These are phyloP conservation scores for Botrytis porri DNA, from an alignment of 2,329 filamentous ascomycete species.

Conservation along the genomic window DNA sequence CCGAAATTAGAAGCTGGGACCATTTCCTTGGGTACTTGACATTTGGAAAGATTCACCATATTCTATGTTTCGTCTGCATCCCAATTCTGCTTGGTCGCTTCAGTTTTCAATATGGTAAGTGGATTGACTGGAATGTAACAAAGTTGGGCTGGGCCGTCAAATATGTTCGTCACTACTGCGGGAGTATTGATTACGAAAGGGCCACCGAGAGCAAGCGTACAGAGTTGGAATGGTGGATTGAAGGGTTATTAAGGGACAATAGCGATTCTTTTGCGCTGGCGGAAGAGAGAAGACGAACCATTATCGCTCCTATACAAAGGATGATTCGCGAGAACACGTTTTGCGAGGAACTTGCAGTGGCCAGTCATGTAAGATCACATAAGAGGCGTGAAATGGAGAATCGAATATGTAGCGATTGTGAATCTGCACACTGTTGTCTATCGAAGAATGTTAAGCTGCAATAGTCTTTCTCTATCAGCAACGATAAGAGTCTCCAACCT, in stretches of 20 bases:
- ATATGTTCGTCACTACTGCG: neutral
- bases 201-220: neutral
- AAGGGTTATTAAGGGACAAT: neutral
- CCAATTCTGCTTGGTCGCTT: neutral
- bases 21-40: neutral
- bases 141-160: fast-evolving
- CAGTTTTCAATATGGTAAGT: too few relatives aligned
- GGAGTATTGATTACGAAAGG: neutral
- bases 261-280: neutral
- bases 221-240: neutral
- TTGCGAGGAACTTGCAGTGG: neutral
- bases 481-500: neutral
- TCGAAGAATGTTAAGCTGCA: neutral
- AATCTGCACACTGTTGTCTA: neutral
- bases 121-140: fast-evolving
- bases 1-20: neutral
- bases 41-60: neutral
- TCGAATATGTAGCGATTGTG: neutral
- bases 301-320: neutral
- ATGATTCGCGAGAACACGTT: neutral
- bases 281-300: neutral
- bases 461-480: neutral
- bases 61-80: neutral
- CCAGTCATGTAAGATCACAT: too few relatives aligned
- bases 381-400: neutral